Percentiles rank a stretch among this genome's conserved stretches.
These are phyloP conservation scores for Botrytis porri DNA, from an alignment of 2,329 filamentous ascomycete genomes.

Conservation along the genomic window DNA sequence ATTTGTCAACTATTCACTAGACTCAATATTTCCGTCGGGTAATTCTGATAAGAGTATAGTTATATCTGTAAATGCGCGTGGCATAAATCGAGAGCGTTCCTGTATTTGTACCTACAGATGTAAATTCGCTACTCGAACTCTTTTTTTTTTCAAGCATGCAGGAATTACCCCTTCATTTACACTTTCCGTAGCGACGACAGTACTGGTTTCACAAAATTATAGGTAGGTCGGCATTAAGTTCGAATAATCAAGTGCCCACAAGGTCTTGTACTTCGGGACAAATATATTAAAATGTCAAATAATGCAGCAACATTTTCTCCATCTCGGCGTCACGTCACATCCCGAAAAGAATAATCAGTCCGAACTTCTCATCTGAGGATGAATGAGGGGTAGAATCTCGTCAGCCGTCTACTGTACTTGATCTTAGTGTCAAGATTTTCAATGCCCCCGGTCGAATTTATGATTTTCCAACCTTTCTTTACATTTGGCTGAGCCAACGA, in stretches of 20 bases:
- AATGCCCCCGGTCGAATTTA: not conserved
- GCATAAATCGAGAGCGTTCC: not conserved
- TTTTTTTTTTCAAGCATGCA: not conserved
- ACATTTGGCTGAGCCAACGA: not conserved
- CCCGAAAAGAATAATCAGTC: not conserved
- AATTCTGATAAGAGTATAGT: slow-evolving; percentile 6
- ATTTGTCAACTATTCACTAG: not conserved
- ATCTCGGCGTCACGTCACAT: slow-evolving; percentile 10
- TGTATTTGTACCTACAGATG: not conserved
- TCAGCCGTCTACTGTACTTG: not conserved
- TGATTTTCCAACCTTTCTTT: not conserved
- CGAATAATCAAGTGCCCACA: not conserved
- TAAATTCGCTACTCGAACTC: not conserved
- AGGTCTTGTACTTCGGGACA: not conserved
- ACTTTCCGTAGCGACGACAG: slow-evolving; percentile 7
- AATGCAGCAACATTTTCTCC: not conserved
- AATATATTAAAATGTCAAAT: not conserved
- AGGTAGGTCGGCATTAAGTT: not conserved
- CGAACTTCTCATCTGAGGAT: slow-evolving; percentile 1
- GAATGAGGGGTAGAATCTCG: slow-evolving; percentile 10
- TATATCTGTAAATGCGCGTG: slow-evolving; percentile 1
- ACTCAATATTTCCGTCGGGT: not conserved
- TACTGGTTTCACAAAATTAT: not conserved
- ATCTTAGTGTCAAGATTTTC: slow-evolving; percentile 9
- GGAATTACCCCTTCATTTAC: slow-evolving; percentile 10